These are phyloP conservation scores for Leccinum subtestaceum DNA, from an alignment of 768 basidiomycete species.

Conservation along the genomic window DNA sequence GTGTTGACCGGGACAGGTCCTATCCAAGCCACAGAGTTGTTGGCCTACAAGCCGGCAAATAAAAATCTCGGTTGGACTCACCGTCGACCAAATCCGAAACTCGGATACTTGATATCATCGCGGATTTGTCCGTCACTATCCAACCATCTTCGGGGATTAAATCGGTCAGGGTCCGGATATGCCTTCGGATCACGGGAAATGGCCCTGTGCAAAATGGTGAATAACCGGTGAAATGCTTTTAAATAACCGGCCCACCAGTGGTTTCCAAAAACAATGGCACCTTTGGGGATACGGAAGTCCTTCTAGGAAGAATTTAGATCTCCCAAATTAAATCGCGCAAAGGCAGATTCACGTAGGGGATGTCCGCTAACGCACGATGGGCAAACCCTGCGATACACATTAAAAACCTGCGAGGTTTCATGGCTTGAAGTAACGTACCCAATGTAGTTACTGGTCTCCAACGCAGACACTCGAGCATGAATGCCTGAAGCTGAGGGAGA, in stretches of 20 bases:
- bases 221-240: background rate
- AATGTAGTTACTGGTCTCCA: conserved; percentile 40
- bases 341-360: conserved; percentile 50
- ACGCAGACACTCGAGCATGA: conserved; percentile 39
- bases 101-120: conserved; percentile 51
- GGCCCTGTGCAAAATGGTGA: conserved; percentile 34
- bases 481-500: conserved; percentile 40
- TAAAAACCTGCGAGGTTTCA: background rate
- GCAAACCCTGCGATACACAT: conserved; percentile 44
- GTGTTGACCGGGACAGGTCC: conserved; percentile 67
- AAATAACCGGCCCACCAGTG: conserved; percentile 27
- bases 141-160: conserved; percentile 60
- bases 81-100: conserved; percentile 57
- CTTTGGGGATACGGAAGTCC: conserved; percentile 34
- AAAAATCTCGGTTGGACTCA: conserved; percentile 2
- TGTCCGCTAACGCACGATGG: conserved; percentile 62
- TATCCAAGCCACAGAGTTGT: conserved; percentile 13
- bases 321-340: background rate
- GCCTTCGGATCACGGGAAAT: conserved; percentile 54
- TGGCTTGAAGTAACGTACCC: conserved; percentile 16
- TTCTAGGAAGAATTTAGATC: conserved; percentile 26
- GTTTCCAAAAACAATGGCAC: conserved; percentile 37
- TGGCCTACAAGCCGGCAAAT: background rate
- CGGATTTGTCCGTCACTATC: conserved; percentile 36
- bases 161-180: conserved; percentile 59